Conservation (phyloP, 2,329 filamentous ascomycete genomes). For the Paraconiothyrium sp. region DNA sequence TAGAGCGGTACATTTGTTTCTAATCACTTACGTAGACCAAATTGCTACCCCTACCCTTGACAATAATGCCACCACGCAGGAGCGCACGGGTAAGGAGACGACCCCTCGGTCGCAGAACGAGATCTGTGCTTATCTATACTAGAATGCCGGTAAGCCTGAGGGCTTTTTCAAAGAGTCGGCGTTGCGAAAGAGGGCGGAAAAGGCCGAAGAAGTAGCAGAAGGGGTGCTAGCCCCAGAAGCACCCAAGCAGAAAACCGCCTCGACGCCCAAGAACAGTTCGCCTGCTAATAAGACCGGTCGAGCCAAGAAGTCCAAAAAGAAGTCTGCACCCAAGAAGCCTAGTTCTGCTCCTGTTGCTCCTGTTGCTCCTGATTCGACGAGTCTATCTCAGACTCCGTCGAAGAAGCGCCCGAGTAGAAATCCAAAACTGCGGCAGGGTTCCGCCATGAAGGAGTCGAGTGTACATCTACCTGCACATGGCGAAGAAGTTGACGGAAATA, state of each 20-base stretch:
- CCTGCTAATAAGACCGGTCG: background rate
- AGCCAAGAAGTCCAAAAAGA: background rate
- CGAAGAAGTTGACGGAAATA: too few species aligned
- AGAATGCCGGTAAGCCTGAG: background rate
- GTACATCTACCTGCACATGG: too few species aligned
- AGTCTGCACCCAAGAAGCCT: background rate
- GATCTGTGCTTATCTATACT: background rate
- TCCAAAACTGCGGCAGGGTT: too few species aligned
- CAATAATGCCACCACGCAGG: background rate
- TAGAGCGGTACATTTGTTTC: background rate
- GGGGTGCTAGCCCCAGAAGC: background rate
- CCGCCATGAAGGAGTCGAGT: too few species aligned
- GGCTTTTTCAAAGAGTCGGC: background rate
- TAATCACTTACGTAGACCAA: background rate
- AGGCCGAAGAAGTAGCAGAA: background rate
- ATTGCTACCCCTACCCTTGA: background rate
- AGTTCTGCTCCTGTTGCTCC: background rate
- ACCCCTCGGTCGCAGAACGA: background rate
- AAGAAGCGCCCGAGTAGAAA: too few species aligned
- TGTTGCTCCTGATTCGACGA: too few species aligned
- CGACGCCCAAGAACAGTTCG: background rate
- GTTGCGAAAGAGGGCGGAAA: background rate
- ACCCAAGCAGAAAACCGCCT: background rate
- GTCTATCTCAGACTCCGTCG: too few species aligned
- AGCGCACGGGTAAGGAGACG: background rate